These are phyloP conservation scores for Heteromeles arbutifolia DNA, from an alignment of 306 rosid species.

Conservation along the genomic window DNA sequence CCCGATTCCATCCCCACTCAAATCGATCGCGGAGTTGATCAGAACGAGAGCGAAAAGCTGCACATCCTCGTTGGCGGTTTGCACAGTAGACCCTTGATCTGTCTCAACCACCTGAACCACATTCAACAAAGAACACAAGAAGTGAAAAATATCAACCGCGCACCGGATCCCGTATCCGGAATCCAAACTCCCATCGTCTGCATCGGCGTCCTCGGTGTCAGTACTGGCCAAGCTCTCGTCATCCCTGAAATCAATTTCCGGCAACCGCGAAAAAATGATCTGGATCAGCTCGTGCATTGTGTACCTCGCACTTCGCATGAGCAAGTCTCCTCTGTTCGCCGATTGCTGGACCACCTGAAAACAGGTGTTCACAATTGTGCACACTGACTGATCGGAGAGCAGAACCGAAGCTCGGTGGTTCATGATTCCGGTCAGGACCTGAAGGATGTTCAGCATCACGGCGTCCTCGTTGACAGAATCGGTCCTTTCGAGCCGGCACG, in stretches of 20 bases:
- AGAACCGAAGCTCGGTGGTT: constrained; percentile 49
- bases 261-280: constrained; percentile 47
- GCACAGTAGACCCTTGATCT: constrained; percentile 41
- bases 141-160: constrained; percentile 69
- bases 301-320: constrained; percentile 60
- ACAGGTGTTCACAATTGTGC: constrained; percentile 62
- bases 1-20: constrained; percentile 74
- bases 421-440: constrained; percentile 51
- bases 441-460: constrained; percentile 78
- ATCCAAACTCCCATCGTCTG: constrained; percentile 19
- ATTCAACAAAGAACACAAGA: constrained; percentile 78
- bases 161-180: constrained; percentile 60
- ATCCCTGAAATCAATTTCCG: constrained; percentile 40
- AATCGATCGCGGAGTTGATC: constrained; percentile 70
- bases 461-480: constrained; percentile 64
- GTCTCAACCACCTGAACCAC: constrained; percentile 52
- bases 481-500: constrained; percentile 69
- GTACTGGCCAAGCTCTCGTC: constrained; percentile 37
- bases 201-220: constrained; percentile 43
- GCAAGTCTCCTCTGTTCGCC: constrained; percentile 52
- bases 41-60: constrained; percentile 72
- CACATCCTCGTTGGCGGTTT: constrained; percentile 64
- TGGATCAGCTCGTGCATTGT: constrained; percentile 84
- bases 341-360: constrained; percentile 83
- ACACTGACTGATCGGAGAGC: constrained; percentile 55